Base-by-base conservation (phyloP, 1,284 basidiomycete species). In the Tilletia caries region DNA sequence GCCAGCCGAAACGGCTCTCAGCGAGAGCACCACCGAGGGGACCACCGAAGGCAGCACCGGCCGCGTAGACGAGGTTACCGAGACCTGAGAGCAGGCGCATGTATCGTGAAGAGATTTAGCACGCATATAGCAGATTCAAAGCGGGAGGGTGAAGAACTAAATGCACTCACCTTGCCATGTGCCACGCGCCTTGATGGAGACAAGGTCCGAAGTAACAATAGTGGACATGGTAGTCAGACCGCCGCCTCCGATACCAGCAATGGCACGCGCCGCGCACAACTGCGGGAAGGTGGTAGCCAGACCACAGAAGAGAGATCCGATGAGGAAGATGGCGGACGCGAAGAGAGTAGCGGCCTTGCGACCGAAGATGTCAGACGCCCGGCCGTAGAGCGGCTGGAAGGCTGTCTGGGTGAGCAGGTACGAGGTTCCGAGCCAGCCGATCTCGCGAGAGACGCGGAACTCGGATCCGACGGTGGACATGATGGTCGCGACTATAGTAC, bases 201-300 rank as follows among this genome's bases (percentile, higher is more conserved):
- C 85, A 18, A 86, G 78, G 67, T 86, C 85, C 15, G 81, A 81
- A 20, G 84, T 83, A 62, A 86, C 83, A 65, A 85, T 81, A 72
- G 85, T 86, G 1, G 82, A 71, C 75, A 86, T 83, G 32, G 81
- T 80, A 64, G 85, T 85, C 66, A 86, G 76, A 13, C 85, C 85
- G 37, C 85, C 85, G 23, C 85, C 85, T 15, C 85, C 85, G 25
- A 85, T 82, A 70, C 85, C 85, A 8, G 83, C 81, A 18, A 86
- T 81, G 6, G 84, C 84, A 34, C 85, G 76, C 37, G 82, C 83
- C 34, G 73, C 73, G 64, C 79, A 81, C 10, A 81, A 76, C 75
- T 79, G 78, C 73, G 70, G 71, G 71, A 82, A 79, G 20, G 74
- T 76, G 67, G 76, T 77, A 25, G 78, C 76, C 62, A 82, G 75